Conservation (phyloP, 345 rosid genomes). For the Reutealis trisperma region DNA sequence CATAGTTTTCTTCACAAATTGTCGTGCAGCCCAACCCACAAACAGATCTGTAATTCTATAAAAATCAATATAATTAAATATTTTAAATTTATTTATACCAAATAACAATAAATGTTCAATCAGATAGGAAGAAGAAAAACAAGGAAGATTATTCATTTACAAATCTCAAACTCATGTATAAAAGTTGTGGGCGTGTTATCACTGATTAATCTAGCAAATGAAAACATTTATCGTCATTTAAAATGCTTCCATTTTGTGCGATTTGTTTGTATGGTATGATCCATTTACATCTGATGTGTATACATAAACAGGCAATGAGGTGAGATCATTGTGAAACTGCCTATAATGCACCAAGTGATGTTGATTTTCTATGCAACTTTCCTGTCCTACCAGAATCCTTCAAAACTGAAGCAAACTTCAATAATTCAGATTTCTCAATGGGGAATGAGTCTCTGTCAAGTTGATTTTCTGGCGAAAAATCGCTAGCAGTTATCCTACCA, state of each 20-base stretch:
- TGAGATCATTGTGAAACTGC: constrained; percentile 19
- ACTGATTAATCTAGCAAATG: not conserved
- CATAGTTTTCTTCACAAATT: too few relatives aligned
- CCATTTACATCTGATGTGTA: not conserved
- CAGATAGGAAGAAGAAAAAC: not conserved
- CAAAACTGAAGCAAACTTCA: constrained; percentile 63
- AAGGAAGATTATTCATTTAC: not conserved
- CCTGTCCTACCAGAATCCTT: constrained; percentile 36
- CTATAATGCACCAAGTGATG: constrained; percentile 31
- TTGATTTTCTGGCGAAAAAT: constrained; percentile 12
- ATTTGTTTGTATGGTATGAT: not conserved
- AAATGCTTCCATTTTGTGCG: not conserved
- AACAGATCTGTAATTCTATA: too few relatives aligned
- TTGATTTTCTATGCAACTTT: constrained; percentile 43
- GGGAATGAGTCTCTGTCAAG: constrained; percentile 14
- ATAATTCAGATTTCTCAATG: constrained; percentile 46
- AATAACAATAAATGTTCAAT: too few relatives aligned
- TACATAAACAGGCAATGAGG: not conserved
- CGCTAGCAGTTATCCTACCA: constrained; percentile 22
- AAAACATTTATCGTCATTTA: not conserved
- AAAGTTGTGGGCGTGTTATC: too few relatives aligned
- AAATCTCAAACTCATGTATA: not conserved
- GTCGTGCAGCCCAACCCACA: too few relatives aligned
- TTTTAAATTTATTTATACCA: not conserved
- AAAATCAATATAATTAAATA: too few relatives aligned